Evolutionary conservation across 192 early-diverging fungal genomes (phyloP), one percentile per base, ranked within the genome.

Genomic region (Allomyces macrogynus): DNA sequence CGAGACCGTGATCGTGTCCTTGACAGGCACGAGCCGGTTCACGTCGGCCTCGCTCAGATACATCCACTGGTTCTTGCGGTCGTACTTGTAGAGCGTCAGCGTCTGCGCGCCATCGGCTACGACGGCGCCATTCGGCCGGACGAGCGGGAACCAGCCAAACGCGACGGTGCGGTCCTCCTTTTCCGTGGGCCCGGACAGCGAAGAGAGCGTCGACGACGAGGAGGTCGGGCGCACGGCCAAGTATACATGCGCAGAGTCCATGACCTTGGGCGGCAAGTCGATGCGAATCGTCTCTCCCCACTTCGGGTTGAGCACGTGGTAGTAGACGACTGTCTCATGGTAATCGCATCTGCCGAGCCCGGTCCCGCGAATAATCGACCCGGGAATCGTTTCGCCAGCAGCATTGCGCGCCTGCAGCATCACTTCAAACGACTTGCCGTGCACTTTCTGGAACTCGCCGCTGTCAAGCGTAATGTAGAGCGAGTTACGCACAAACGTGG

Each of bases 71-170:
- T 67, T 70, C 23, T 75, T 72, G 25, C 77, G 77, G 27, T 66
- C 65, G 67, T 78, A 86, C 67, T 78, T 76, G 73, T 89, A 89
- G 11, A 87, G 61, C 23, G 61, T 63, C 11, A 89, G 66, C 10
- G 71, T 72, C 69, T 88, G 85, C 1, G 63, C 66, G 43, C 78
- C 78, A 72, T 89, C 82, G 4, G 72, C 69, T 16, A 89, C 70
- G 63, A 86, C 80, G 23, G 78, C 78, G 24, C 69, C 65, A 23
- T 79, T 71, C 18, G 68, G 60, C 20, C 75, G 71, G 16, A 78
- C 66, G 8, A 86, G 68, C 3, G 83, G 84, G 14, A 87, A 63
- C 20, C 78, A 87, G 1, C 75, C 81, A 68, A 83, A 86, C 1
- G 84, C 85, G 64, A 88, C 76, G 10, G 73, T 67, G 24, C 76